Evolutionary conservation across 495 filamentous ascomycete species (phyloP), one percentile per base, ranked within the genome.

Genomic region (Aspergillus ostianus): DNA sequence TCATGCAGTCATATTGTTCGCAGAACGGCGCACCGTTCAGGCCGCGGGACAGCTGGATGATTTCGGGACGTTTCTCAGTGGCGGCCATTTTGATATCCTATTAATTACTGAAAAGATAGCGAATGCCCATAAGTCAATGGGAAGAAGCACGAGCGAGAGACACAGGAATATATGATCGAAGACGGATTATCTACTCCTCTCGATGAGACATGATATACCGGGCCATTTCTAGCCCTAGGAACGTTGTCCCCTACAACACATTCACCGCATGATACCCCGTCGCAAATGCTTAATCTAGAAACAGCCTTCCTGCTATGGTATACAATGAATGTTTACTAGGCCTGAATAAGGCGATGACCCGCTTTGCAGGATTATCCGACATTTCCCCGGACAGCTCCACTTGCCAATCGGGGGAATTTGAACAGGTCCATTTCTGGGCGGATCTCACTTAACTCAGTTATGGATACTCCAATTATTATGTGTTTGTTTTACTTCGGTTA

Each of bases 1-100:
- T 76, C 80, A 83, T 82, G 41, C 76, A 72, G 65, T 81, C 79
- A 61, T 79, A 81, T 46, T 80, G 75, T 5, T 80, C 73, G 53
- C 79, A 73, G 54, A 53, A 44, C 18, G 67, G 67, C 0, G 79
- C 64, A 30, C 77, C 60, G 44, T 66, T 55, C 8, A 84, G 67
- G 17, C 53, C 62, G 29, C 67, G 77, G 18, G 82, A 77, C 27
- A 75, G 61, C 44, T 71, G 74, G 51, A 85, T 74, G 18, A 76
- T 67, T n/a, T 77, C 75, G 4, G 70, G 63, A 27, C 77, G 64
- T 68, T 82, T 82, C 50, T 72, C 66, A 2, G 62, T 64, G 17
- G 73, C 67, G 15, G 80, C 79, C 54, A 56, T 58, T 29, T 53
- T 59, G 50, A 27, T 46, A n/a, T 23, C 2, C 4, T 5, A 32